These are phyloP conservation scores for Podila clonocystis DNA, from an alignment of 192 early-diverging fungal genomes.

Conservation along the genomic window DNA sequence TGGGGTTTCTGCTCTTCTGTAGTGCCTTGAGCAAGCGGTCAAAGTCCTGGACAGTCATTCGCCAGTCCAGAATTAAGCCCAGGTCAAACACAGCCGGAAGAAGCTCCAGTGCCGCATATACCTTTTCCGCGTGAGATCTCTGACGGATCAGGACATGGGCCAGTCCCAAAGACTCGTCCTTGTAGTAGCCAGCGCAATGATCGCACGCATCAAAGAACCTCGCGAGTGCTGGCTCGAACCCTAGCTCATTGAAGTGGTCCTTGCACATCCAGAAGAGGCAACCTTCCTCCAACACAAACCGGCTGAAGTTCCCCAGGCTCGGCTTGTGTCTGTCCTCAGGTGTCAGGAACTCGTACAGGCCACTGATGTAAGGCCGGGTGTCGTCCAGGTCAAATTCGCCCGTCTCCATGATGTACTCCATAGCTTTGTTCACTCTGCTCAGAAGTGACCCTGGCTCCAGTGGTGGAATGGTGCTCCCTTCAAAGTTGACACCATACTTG, in stretches of 20 bases:
- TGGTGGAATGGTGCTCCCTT: constrained; percentile 2
- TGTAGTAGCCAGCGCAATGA: neutral
- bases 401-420: constrained; percentile 16
- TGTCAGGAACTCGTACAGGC: constrained; percentile 4
- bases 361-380: neutral
- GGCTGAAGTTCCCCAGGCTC: neutral
- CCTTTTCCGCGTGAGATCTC: constrained; percentile 1
- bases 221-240: neutral
- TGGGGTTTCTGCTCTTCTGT: neutral
- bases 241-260: neutral
- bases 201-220: neutral
- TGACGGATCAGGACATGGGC: constrained; percentile 8
- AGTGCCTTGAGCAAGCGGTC: constrained; percentile 1
- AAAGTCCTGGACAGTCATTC: constrained; percentile 4
- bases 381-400: neutral
- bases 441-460: constrained; percentile 2
- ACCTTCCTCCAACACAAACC: constrained; percentile 1
- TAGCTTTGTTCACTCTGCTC: constrained; percentile 9
- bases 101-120: constrained; percentile 5
- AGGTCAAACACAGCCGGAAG: constrained; percentile 20
- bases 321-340: neutral
- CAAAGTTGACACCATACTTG: constrained; percentile 22
- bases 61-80: constrained; percentile 20
- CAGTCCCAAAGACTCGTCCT: constrained; percentile 3
- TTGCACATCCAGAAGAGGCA: constrained; percentile 1